Conservation (phyloP, 2,329 filamentous ascomycete species). For the Sclerotinia glacialis region DNA sequence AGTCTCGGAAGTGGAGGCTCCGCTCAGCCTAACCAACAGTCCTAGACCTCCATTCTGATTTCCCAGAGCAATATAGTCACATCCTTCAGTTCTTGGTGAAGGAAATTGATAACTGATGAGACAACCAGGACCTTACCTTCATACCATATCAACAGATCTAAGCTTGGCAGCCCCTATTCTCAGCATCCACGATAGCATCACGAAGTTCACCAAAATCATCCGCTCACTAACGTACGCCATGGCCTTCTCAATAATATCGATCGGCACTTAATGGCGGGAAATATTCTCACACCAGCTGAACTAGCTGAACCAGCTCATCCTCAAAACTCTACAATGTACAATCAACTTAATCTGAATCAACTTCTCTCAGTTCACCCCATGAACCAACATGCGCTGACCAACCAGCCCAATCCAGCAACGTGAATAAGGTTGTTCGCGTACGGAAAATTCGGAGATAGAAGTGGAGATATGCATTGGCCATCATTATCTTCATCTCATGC, state of each 20-base stretch:
- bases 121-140: no score
- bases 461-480: background rate
- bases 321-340: background rate
- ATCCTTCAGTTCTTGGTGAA: background rate
- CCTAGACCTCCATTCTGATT: background rate
- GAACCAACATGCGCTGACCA: conserved; percentile 2
- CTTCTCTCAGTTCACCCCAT: conserved; percentile 11
- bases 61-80: no score
- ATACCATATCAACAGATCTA: background rate
- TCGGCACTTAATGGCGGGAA: background rate
- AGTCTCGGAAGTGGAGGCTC: background rate
- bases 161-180: background rate
- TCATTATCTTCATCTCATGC: conserved; percentile 12
- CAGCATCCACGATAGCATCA: background rate
- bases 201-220: background rate
- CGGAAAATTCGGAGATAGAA: background rate
- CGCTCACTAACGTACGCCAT: background rate
- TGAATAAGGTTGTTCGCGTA: background rate
- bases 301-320: no score
- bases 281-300: background rate
- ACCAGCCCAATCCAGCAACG: background rate
- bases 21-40: background rate
- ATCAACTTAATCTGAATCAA: conserved; percentile 14
- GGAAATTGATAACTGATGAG: background rate
- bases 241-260: background rate